These are phyloP conservation scores for Dryadomyces sulphureus DNA, from an alignment of 2,329 filamentous ascomycete species.

Conservation along the genomic window DNA sequence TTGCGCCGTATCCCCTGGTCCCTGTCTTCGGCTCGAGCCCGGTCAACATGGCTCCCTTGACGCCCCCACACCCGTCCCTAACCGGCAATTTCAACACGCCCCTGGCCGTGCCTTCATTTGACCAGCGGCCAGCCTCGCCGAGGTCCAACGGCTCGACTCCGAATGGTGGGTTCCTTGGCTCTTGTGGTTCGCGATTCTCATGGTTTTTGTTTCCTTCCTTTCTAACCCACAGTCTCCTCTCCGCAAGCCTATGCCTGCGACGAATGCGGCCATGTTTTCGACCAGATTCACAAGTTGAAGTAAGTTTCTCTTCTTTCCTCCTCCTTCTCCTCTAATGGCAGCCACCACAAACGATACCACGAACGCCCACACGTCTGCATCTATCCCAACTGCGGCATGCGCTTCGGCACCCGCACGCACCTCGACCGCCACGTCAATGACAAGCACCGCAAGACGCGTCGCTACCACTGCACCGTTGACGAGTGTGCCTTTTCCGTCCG, in stretches of 20 bases:
- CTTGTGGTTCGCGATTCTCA: conserved; percentile 13
- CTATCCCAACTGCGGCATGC: conserved; percentile 32
- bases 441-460: conserved; percentile 43
- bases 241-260: conserved; percentile 22
- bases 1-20: background rate
- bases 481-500: conserved; percentile 40
- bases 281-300: conserved; percentile 47
- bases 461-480: conserved; percentile 40
- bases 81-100: conserved; percentile 25
- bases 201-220: conserved; percentile 4
- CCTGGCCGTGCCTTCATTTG: background rate
- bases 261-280: conserved; percentile 31
- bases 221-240: conserved; percentile 11
- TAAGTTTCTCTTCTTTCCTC: conserved; percentile 15
- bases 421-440: conserved; percentile 48
- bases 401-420: conserved; percentile 47
- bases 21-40: background rate
- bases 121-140: conserved; percentile 23
- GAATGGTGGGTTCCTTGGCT: conserved; percentile 14
- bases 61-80: conserved; percentile 1
- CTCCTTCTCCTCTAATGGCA: conserved; percentile 15
- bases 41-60: conserved; percentile 17
- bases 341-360: conserved; percentile 46
- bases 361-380: conserved; percentile 35
- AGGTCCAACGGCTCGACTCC: conserved; percentile 16